Evolutionary conservation across 495 filamentous ascomycete species (phyloP).

Genomic region (Aspergillus mulundensis): DNA sequence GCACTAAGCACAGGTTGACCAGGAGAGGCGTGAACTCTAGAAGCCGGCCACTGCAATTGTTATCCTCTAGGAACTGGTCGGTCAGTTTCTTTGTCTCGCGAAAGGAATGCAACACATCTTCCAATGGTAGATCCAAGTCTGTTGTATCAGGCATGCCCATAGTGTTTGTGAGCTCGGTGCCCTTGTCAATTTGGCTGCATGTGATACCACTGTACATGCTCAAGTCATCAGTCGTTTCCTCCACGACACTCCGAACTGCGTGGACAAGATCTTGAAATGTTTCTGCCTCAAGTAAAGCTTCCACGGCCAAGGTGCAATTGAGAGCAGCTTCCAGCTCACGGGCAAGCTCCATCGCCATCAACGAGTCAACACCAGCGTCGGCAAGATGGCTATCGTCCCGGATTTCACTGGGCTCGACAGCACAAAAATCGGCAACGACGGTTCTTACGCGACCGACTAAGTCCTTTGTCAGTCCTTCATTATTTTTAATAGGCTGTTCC

Average conservation of each 20-base stretch:
- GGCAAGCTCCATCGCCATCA: conserved; percentile 53
- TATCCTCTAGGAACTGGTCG: conserved; percentile 36
- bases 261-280: conserved; percentile 17
- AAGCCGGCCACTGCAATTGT: conserved; percentile 31
- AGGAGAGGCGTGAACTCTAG: conserved; percentile 24
- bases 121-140: conserved; percentile 7
- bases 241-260: conserved; percentile 9
- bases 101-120: conserved; percentile 21
- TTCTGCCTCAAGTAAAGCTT: conserved; percentile 35
- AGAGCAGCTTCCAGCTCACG: conserved; percentile 46
- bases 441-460: conserved; percentile 13
- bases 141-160: conserved; percentile 8
- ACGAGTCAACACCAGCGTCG: conserved; percentile 53
- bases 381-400: conserved; percentile 32
- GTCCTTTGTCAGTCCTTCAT: not conserved
- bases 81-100: conserved; percentile 29
- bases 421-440: conserved; percentile 31
- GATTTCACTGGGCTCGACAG: conserved; percentile 42
- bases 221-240: not conserved
- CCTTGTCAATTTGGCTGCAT: not conserved
- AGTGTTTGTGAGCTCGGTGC: not conserved
- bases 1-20: conserved; percentile 34
- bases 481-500: not conserved
- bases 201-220: not conserved
- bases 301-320: conserved; percentile 31